Percentiles rank a stretch among this genome's conserved stretches.
Conservation (phyloP, 2,329 filamentous ascomycete species). For the Thielaviopsis cerberus region DNA sequence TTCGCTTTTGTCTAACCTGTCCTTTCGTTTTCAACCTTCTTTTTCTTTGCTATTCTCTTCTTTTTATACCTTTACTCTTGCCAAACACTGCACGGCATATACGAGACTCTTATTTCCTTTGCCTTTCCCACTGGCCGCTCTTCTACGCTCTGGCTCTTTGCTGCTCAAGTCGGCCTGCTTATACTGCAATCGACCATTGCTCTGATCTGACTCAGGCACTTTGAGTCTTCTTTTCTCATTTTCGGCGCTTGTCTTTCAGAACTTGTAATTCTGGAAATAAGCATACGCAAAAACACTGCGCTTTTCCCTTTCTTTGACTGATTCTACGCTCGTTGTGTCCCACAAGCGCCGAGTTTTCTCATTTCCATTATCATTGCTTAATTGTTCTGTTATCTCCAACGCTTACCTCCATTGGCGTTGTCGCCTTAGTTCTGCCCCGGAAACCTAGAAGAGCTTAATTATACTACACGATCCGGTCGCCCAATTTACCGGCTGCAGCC, state of each 20-base stretch:
- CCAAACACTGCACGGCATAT: background rate
- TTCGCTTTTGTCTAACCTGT: background rate
- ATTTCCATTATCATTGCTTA: background rate
- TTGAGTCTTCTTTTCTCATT: constrained; percentile 2
- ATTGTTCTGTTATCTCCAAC: background rate
- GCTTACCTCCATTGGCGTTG: background rate
- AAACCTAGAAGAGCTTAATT: background rate
- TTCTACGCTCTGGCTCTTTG: background rate
- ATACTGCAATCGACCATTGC: background rate
- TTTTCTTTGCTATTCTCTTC: background rate
- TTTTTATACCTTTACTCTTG: background rate
- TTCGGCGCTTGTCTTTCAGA: background rate
- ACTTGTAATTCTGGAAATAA: background rate
- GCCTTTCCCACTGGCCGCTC: background rate
- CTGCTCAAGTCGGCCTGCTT: background rate
- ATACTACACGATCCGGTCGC: background rate
- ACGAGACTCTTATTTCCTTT: background rate
- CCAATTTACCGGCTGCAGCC: background rate
- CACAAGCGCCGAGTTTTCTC: background rate
- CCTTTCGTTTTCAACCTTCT: background rate
- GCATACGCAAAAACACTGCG: background rate
- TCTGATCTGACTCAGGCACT: background rate
- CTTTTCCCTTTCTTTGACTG: background rate
- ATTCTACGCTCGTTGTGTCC: background rate
- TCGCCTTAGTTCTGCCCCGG: background rate